Evolutionary conservation across 495 filamentous ascomycete genomes (phyloP), one percentile per base, ranked within the genome.

Genomic region (Tuber indicum): DNA sequence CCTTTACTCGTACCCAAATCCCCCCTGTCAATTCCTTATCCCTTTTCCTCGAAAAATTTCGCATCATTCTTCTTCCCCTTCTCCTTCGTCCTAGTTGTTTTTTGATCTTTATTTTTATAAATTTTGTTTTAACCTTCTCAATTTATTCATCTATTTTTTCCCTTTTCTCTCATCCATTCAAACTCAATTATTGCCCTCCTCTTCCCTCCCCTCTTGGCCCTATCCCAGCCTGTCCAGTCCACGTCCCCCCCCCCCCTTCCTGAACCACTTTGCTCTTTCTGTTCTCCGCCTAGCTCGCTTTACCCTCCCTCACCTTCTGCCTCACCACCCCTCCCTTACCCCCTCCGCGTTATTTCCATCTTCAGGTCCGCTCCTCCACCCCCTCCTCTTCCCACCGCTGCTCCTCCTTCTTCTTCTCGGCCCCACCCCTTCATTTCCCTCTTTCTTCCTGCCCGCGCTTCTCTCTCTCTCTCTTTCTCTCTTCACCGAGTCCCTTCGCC

Each of bases 261-360:
- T 74, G 73, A 75, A 78, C 66, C 74, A 41, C 73, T 74, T 76
- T 74, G 74, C 72, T 74, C 74, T 76, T 79, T 74, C 76, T 72
- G 39, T 75, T 81, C 75, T 82, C 74, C 72, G 78, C 75, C 42
- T 81, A 78, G 75, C 81, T 78, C 72, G 58, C 70, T 72, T 77
- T 71, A 70, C 58, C 32, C 66, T 74, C 74, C 74, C 77, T 78
- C 81, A 75, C 75, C 52, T 72, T 76, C 70, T 71, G 74, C 72
- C 73, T 69, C 71, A 72, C 73, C 71, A 45, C 77, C 71, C 75
- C 52, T 75, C 69, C 77, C 77, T 78, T 47, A 75, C 78, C 72
- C 41, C 81, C 69, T 73, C 77, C 23, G 47, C 73, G 74, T 74
- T 80, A 75, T 83, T 84, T 80, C 75, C 76, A 75, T 80, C 77